Evolutionary conservation across 768 basidiomycete genomes (phyloP).

Genomic region (Calocybe indica): DNA sequence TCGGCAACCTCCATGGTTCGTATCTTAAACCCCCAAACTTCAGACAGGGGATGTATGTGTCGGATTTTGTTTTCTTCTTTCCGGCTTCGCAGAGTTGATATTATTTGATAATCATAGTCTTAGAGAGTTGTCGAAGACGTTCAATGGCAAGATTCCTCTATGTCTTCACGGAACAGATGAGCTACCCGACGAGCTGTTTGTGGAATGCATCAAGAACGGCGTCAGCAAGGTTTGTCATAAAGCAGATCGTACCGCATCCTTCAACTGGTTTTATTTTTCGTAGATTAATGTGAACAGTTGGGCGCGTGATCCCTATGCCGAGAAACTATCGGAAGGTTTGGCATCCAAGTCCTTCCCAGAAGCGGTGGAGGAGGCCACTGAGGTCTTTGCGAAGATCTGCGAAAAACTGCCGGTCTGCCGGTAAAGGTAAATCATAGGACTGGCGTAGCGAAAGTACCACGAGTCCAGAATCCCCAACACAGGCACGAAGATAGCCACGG

Average conservation of each 20-base stretch:
- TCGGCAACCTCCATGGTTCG: conserved; percentile 41
- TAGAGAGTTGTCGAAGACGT: conserved; percentile 26
- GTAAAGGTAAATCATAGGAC: conserved; percentile 21
- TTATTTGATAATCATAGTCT: conserved; percentile 19
- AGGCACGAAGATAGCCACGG: too few species aligned
- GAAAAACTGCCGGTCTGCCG: conserved; percentile 36
- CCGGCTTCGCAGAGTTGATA: not conserved
- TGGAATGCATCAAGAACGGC: conserved; percentile 38
- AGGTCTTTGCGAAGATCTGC: conserved; percentile 33
- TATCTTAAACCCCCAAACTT: conserved; percentile 41
- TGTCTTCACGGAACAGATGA: conserved; percentile 43
- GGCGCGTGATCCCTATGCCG: conserved; percentile 38
- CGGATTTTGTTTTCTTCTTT: not conserved
- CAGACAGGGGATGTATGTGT: conserved; percentile 33
- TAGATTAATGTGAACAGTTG: conserved; percentile 44
- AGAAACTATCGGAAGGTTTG: conserved; percentile 24
- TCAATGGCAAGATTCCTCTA: conserved; percentile 28
- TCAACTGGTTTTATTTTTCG: not conserved
- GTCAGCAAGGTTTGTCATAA: conserved; percentile 29
- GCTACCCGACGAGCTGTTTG: conserved; percentile 37
- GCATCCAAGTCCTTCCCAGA: conserved; percentile 35
- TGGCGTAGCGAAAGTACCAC: too few species aligned
- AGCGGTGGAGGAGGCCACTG: conserved; percentile 37
- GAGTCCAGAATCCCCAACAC: not conserved
- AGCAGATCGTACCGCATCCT: not conserved